Base-by-base conservation (phyloP, 2,329 filamentous ascomycete species). In the Cladosporium sp. region DNA sequence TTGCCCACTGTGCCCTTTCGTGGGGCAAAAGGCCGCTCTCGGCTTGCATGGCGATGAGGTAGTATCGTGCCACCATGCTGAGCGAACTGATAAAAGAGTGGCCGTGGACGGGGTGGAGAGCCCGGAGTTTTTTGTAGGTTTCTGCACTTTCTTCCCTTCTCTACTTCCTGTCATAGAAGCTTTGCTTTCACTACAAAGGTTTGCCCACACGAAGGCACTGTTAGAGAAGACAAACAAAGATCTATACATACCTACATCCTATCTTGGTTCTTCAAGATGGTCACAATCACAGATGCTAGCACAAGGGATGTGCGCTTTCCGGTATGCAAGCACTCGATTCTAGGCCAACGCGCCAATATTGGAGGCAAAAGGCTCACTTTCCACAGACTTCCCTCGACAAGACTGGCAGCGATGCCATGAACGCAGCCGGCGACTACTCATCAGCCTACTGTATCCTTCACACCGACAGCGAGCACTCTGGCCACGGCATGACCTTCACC, bases 401-500 rank as follows among this genome's bases (percentile, higher is more conserved):
- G 74, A 95, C 89, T n/a, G 90, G 90, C 62, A 94, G 88, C 7
- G 91, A 96, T 79, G 91, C 89, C 63, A 96, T 95, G 91, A 95
- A 96, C 66, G 86, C 88, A 3, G 89, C 90, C 2, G 87, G 89
- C 54, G 89, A 95, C 71, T 95, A 95, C 72, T 95, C 89, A 1
- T 79, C 90, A 11, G 90, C 91, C n/a, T 96, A 95, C 76, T 95
- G 89, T 69, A 92, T 95, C 62, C 74, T 96, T 42, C 75, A 88
- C 65, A 95, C 90, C 0, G 85, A 94, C 66, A 84, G 85, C 0
- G 65, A 78, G 9, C 78, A 78, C 63, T 77, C 78, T 1, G 88
- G 88, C 12, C 87, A 93, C 64, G 87, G 88, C 62, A 92, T 92
- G 86, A 80, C 87, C 56, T 91, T 92, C 71, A 91, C 87, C 55